Conservation (phyloP, 176 grass and related monocot genomes). For the Musa beccarii region DNA sequence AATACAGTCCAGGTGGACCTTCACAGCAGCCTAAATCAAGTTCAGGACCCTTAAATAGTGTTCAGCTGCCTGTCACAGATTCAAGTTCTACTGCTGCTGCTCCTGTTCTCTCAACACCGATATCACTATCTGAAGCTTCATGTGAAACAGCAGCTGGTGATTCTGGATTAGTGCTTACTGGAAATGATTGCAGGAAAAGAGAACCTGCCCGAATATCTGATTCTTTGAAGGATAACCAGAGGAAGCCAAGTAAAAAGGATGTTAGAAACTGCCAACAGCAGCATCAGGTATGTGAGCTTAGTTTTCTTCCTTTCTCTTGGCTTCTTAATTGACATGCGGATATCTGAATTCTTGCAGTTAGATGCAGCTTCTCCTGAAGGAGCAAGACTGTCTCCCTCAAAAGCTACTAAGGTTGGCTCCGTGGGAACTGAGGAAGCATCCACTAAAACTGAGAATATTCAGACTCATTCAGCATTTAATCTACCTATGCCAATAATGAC, state of each 20-base stretch:
- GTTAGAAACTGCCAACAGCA: conserved; percentile 33
- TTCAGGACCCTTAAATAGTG: neutral
- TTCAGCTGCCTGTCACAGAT: neutral
- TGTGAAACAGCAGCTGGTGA: neutral
- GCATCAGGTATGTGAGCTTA: conserved; percentile 34
- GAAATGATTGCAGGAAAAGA: conserved; percentile 41
- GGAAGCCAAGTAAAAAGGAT: conserved; percentile 35
- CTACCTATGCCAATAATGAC: conserved; percentile 16
- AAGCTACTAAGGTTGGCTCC: conserved; percentile 20
- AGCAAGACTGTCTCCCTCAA: conserved; percentile 22
- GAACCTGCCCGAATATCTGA: conserved; percentile 42
- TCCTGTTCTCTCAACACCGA: neutral
- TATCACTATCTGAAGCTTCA: neutral
- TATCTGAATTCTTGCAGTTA: conserved; percentile 34
- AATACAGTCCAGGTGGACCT: neutral
- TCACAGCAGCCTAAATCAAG: neutral
- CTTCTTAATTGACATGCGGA: conserved; percentile 13
- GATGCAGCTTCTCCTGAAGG: conserved; percentile 34
- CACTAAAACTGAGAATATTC: conserved; percentile 8
- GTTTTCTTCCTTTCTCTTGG: neutral
- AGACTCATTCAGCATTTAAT: neutral
- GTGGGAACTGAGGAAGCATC: conserved; percentile 2
- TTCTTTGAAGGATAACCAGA: conserved; percentile 56
- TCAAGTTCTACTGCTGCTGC: neutral
- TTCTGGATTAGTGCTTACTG: neutral